Evolutionary conservation across 331 rosid species (phyloP).

Genomic region (Pyracantha coccinea): DNA sequence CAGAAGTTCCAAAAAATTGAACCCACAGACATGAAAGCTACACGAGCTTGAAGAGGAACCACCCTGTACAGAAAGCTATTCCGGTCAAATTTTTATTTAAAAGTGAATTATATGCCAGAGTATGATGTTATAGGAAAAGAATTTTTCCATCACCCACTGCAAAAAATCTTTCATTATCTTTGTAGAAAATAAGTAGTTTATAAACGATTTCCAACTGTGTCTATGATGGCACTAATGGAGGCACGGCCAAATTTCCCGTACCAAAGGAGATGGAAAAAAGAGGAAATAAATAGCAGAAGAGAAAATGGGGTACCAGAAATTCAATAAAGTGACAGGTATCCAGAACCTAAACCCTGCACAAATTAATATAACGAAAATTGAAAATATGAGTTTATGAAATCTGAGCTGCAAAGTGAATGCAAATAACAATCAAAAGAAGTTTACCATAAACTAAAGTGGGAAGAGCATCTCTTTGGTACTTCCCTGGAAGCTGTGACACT

Average conservation of each 20-base stretch:
- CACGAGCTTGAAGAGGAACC: slow-evolving; percentile 93
- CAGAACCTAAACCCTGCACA: slow-evolving; percentile 89
- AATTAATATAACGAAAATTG: neutral
- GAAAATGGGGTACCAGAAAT: slow-evolving; percentile 55
- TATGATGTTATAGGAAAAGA: neutral
- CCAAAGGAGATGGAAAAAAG: neutral
- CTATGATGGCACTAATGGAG: neutral
- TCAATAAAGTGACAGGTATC: slow-evolving; percentile 82
- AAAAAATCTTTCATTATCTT: neutral
- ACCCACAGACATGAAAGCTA: slow-evolving; percentile 83
- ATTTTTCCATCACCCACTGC: neutral
- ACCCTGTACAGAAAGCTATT: slow-evolving; percentile 42
- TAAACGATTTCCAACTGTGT: neutral
- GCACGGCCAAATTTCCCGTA: neutral
- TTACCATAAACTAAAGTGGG: slow-evolving; percentile 72
- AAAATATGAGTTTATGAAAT: neutral
- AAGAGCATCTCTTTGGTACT: slow-evolving; percentile 73
- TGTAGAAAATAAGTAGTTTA: neutral
- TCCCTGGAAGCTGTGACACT: slow-evolving; percentile 73
- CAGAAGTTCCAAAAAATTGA: slow-evolving; percentile 91
- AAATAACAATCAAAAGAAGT: neutral
- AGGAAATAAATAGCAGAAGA: neutral
- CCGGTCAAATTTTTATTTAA: neutral
- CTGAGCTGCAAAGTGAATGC: neutral
- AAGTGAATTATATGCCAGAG: neutral